These are phyloP conservation scores for Mycosarcoma maydis DNA, from an alignment of 1,284 basidiomycete species.

Conservation along the genomic window DNA sequence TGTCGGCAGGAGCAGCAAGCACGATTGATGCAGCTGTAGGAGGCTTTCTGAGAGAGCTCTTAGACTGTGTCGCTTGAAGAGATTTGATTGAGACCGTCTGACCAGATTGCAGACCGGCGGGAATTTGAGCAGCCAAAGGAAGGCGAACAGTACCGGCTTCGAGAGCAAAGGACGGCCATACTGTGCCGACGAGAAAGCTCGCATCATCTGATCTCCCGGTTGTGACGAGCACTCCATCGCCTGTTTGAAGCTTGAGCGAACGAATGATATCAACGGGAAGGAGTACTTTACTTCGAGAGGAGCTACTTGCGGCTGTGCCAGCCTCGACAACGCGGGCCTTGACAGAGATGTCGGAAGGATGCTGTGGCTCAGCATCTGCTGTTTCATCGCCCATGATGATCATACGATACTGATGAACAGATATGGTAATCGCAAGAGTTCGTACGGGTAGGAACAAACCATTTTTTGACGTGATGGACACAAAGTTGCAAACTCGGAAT, in stretches of 20 bases:
- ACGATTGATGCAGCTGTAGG: slow-evolving; percentile 40
- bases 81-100: slow-evolving; percentile 15
- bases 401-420: neutral
- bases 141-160: slow-evolving; percentile 27
- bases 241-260: slow-evolving; percentile 34
- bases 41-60: slow-evolving; percentile 11
- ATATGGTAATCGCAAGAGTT: too few species aligned
- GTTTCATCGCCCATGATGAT: slow-evolving; percentile 9
- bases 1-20: slow-evolving; percentile 33
- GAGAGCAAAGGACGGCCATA: slow-evolving; percentile 42
- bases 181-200: slow-evolving; percentile 14
- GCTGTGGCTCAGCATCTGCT: neutral
- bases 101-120: slow-evolving; percentile 13
- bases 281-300: slow-evolving; percentile 26
- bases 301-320: slow-evolving; percentile 24
- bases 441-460: too few species aligned
- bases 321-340: slow-evolving; percentile 23
- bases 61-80: slow-evolving; percentile 11
- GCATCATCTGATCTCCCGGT: neutral
- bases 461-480: neutral
- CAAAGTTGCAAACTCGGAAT: slow-evolving; percentile 8
- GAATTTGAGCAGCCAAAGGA: slow-evolving; percentile 10
- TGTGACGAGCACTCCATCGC: slow-evolving; percentile 24
- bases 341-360: neutral
- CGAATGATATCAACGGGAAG: slow-evolving; percentile 38